These are phyloP conservation scores for Monosporascus ibericus DNA, from an alignment of 2,329 filamentous ascomycete species.

Conservation along the genomic window DNA sequence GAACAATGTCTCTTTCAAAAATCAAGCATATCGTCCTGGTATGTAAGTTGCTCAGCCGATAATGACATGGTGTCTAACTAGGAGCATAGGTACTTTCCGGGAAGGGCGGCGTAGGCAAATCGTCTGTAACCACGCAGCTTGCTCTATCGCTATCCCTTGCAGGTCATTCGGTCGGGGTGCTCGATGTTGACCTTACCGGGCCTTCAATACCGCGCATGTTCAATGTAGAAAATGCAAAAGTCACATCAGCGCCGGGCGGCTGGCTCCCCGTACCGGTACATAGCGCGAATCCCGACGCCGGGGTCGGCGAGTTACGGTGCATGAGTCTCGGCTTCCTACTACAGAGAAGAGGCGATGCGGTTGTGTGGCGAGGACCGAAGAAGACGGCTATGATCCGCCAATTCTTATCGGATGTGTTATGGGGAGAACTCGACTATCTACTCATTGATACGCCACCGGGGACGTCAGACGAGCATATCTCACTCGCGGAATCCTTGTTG, in stretches of 20 bases:
- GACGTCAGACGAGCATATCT: constrained; percentile 95
- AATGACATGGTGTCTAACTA: not conserved
- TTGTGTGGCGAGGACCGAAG: constrained; percentile 96
- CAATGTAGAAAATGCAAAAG: constrained; percentile 80
- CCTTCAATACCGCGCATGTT: constrained; percentile 96
- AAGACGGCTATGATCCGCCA: constrained; percentile 99
- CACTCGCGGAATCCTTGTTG: constrained; percentile 79
- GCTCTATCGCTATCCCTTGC: constrained; percentile 81
- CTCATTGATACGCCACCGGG: constrained; percentile 95
- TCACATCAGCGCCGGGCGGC: constrained; percentile 83
- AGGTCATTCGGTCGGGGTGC: constrained; percentile 85
- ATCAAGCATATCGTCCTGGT: constrained; percentile 76
- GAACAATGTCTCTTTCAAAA: constrained; percentile 58
- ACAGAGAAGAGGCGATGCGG: constrained; percentile 75
- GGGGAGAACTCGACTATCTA: constrained; percentile 83
- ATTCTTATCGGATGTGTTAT: constrained; percentile 86
- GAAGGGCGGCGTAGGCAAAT: constrained; percentile 97
- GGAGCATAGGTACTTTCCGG: constrained; percentile 68
- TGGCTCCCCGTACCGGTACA: constrained; percentile 90
- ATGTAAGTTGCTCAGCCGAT: constrained; percentile 19
- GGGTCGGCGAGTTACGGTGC: constrained; percentile 63
- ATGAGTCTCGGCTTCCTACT: constrained; percentile 95
- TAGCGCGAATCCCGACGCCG: constrained; percentile 42
- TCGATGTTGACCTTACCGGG: constrained; percentile 93
- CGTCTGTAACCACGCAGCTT: constrained; percentile 92